Percentiles rank a stretch among this genome's conserved stretches.
These are phyloP conservation scores for Barnettozyma hawaiiensis DNA, from an alignment of 1,139 yeast species.

Conservation along the genomic window DNA sequence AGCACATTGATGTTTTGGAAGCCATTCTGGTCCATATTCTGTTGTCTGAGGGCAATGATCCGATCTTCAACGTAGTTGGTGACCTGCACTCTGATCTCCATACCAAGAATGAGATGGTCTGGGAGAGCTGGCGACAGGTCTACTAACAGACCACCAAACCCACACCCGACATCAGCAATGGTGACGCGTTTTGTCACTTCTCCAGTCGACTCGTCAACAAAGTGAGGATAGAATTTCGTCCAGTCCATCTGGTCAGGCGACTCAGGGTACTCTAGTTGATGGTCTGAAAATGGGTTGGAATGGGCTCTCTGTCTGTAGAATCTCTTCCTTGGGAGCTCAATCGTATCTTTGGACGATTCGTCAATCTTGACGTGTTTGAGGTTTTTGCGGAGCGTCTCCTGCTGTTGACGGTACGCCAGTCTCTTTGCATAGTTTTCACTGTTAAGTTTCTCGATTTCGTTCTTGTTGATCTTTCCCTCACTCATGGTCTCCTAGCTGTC, in stretches of 20 bases:
- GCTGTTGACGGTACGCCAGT: conserved; percentile 33
- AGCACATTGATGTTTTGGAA: conserved; percentile 85
- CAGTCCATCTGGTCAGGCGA: conserved; percentile 85
- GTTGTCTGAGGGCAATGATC: conserved; percentile 75
- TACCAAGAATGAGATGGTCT: conserved; percentile 70
- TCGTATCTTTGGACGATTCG: conserved; percentile 16
- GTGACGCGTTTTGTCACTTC: conserved; percentile 57
- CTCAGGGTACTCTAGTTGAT: conserved; percentile 79
- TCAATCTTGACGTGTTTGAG: conserved; percentile 33
- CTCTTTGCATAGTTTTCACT: conserved; percentile 23
- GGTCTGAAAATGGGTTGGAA: conserved; percentile 96
- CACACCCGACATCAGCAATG: conserved; percentile 96
- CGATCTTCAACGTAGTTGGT: conserved; percentile 96
- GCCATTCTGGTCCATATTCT: conserved; percentile 29
- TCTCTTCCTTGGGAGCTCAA: conserved; percentile 72
- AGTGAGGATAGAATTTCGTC: conserved; percentile 67
- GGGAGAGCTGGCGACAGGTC: conserved; percentile 78
- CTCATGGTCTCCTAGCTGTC: neutral
- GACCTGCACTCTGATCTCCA: conserved; percentile 97
- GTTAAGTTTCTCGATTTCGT: conserved; percentile 18
- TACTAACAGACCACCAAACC: conserved; percentile 88
- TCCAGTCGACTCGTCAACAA: conserved; percentile 37
- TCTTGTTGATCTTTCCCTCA: conserved; percentile 11
- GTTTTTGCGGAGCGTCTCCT: conserved; percentile 23
- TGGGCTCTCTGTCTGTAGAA: conserved; percentile 96